Evolutionary conservation across 805 yeast genomes (phyloP), one percentile per base, ranked within the genome.

Genomic region (Saccharomycopsis sp.): DNA sequence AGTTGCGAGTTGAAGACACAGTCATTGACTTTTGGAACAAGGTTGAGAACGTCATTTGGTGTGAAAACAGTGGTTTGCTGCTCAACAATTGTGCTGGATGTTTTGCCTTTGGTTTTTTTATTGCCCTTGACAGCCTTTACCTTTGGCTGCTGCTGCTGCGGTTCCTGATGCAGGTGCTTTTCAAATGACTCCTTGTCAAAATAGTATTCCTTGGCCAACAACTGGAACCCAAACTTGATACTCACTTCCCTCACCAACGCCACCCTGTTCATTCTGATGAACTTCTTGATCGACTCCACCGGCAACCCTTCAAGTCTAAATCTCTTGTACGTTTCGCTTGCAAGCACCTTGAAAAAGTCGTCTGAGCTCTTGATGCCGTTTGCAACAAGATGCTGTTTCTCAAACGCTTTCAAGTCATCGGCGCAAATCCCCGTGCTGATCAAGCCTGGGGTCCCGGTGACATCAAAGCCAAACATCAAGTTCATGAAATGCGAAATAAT

Each of bases 181-280:
- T 60, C 68, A 37, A 53, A 53, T 15, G 56, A 53, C 34, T 66
- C 75, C 34, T 56, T 55, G 25, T 73, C 66, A 53, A 60, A 64
- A 50, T 50, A 59, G 45, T 64, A 61, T 18, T 56, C 55, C 47
- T 62, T 69, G 8, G 71, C 65, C 46, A 66, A 62, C 83, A 95
- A 80, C 65, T 92, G 98, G 39, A 89, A 74, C 61, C 97, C 97
- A 51, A 78, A 74, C 60, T 83, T 81, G 40, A 65, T 53, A 8
- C 95, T 77, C 48, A 87, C 67, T 50, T 79, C 82, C 62, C 88
- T 77, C 52, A 85, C 65, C 32, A 81, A 54, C 26, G 57, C 47
- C 27, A 30, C 18, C 9, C 20, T 15, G 30, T 41, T 38, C 29
- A 10, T 26, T 27, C 15, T 30, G n/a, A 38, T 36, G 26, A 25